Base-by-base conservation (phyloP, 306 rosid species). In the Cucurbita moschata region DNA sequence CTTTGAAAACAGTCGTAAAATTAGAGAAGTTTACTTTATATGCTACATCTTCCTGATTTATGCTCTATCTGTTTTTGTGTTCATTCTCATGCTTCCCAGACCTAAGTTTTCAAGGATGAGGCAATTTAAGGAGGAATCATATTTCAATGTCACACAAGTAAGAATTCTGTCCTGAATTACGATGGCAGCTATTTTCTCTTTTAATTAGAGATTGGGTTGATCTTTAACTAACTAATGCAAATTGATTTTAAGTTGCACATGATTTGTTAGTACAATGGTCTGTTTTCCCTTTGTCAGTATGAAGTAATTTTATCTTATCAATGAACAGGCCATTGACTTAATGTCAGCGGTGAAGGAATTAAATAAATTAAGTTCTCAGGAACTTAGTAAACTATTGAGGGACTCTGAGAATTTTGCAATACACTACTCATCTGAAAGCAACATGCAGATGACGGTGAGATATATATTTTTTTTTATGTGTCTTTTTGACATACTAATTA, bases 381-480 rank as follows among this genome's bases (percentile, higher is more conserved):
- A 90, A 35, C 87, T 93, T 59, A 82, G 75, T 76, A 90, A 79
- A 79, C 79, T 93, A 66, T 79, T 89, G 83, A 93, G 77, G 82
- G 90, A 90, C 71, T 83, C 94, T n/a, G 96, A 88, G 44, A 87
- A 82, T 82, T 88, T 84, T 71, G 84, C 87, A 19, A 80, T 93
- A 76, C 86, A 84, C 35, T 69, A 85, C 84, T 80, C 23, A 70
- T 86, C 88, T 51, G 84, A 78, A 71, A 80, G 81, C 37, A 89
- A 85, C 79, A 78, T 78, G 42, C 21, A 43, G 53, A 75, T 78
- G 73, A 87, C 87, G 97, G 98, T 93, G 76, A 74, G 78, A 54
- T 58, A 71, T 43, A 19, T 19, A 19, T 21, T 58, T n/a, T 44
- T 44, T 46, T 11, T 60, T 23, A 21, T 74, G 21, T 13, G 1